A percentile compares a stretch with the other conserved stretches of the same genome.
Conservation (phyloP, 176 grass and related monocot genomes). For the Areca catechu region DNA sequence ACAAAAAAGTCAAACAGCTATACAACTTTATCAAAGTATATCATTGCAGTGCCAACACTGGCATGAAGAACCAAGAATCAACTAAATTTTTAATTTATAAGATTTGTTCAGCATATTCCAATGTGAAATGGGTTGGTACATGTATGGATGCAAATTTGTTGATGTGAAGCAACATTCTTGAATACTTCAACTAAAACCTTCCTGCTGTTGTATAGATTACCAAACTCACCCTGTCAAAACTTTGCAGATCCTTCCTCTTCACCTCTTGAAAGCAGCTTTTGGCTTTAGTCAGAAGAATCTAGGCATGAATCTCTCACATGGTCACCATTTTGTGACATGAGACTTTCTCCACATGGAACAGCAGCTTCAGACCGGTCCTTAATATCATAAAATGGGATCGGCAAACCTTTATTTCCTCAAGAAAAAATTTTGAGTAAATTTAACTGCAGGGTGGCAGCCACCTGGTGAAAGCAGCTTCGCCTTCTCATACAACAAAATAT, state of each 20-base stretch:
- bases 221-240: neutral
- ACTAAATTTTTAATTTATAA: neutral
- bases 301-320: neutral
- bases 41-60: neutral
- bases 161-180: neutral
- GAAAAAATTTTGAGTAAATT: constrained; percentile 7
- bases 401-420: constrained; percentile 6
- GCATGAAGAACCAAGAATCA: neutral
- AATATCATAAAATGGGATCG: constrained; percentile 2
- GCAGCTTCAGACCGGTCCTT: neutral
- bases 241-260: neutral
- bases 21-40: too few species aligned
- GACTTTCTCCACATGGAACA: neutral
- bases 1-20: too few species aligned
- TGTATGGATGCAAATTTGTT: constrained; percentile 5
- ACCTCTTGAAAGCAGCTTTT: neutral
- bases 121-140: constrained; percentile 4
- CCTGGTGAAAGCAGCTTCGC: neutral
- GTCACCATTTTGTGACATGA: constrained; percentile 1
- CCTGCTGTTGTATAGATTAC: neutral
- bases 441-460: neutral
- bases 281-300: neutral
- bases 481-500: neutral
- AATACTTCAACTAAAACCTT: neutral
- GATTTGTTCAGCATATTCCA: neutral